Evolutionary conservation across 2,329 filamentous ascomycete species (phyloP), one percentile per base, ranked within the genome.

Genomic region (Dothideomycetidae sp.): DNA sequence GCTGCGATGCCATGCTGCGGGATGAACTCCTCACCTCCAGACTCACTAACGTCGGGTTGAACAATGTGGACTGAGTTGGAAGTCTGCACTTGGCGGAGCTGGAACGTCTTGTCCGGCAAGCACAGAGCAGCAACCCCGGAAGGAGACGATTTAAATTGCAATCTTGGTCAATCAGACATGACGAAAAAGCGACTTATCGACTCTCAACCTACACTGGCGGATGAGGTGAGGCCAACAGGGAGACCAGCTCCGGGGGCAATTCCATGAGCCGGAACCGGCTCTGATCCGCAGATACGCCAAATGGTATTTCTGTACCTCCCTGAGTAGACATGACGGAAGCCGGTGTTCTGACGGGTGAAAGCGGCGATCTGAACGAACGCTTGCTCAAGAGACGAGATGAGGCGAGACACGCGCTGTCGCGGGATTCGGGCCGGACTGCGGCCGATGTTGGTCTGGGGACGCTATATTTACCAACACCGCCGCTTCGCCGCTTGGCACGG

Each of bases 31-130:
- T 2, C 46, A 45, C 44, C 53, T 5, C 19, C 17, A 12, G 28
- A 16, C 13, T 33, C 11, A 7, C 7, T 5, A 9, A 42, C 51
- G 14, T 54, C 49, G 39, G 61, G 61, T 34, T 58, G 58, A 15
- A 71, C 57, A 26, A 77, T 50, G 53, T 71, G 70, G 39, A 78
- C 61, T 23, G 70, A 72, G 46, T 78, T 78, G 16, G 73, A 77
- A 11, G 73, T 76, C 47, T 74, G 72, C 36, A 78, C 73, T 53
- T 78, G 73, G 46, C 72, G 71, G 36, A 78, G 56, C 41, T 67
- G 64, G 57, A 68, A 78, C 9, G 72, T 73, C 45, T 67, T 61
- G 37, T 60, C 59, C 7, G 62, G 57, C 2, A 71, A 75, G 56
- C 73, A 78, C 42, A 78, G 60, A 42, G 75, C 71, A 14, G 50